Percentiles rank a stretch among this genome's conserved stretches.
These are phyloP conservation scores for Vitis rotundifolia DNA, from an alignment of 164 flowering plant species.

Conservation along the genomic window DNA sequence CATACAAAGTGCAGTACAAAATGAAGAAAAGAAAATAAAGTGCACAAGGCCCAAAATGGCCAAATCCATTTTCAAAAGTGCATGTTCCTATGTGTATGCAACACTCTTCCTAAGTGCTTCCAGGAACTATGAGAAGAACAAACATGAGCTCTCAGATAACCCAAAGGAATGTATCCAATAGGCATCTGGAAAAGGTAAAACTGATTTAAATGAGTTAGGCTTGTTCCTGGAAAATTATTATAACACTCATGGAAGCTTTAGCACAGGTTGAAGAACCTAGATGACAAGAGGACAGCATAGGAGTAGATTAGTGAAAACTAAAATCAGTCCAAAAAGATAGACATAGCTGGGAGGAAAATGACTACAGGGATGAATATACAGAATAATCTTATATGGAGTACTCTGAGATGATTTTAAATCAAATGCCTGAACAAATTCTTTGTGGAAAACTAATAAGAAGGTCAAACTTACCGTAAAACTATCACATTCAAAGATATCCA, in stretches of 20 bases:
- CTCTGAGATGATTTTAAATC: neutral
- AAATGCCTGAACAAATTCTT: neutral
- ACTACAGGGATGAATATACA: neutral
- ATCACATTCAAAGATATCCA: slow-evolving; percentile 71
- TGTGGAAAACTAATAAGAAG: neutral
- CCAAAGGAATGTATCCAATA: neutral
- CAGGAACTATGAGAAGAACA: neutral
- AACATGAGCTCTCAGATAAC: neutral
- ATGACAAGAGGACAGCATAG: no score
- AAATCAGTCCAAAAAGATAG: neutral
- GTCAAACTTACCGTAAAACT: slow-evolving; percentile 64
- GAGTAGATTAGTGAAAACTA: no score
- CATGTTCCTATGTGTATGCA: neutral
- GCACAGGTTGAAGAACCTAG: no score
- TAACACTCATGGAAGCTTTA: no score
- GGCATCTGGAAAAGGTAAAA: no score
- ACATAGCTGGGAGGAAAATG: neutral
- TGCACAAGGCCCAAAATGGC: no score
- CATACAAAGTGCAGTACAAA: no score
- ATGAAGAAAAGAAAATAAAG: no score
- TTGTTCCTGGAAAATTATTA: no score
- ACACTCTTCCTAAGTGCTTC: neutral
- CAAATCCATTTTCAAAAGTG: neutral
- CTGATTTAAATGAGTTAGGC: no score
- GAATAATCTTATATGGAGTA: neutral